These are phyloP conservation scores for Cyberlindnera veronae DNA, from an alignment of 805 yeast genomes.

Conservation along the genomic window DNA sequence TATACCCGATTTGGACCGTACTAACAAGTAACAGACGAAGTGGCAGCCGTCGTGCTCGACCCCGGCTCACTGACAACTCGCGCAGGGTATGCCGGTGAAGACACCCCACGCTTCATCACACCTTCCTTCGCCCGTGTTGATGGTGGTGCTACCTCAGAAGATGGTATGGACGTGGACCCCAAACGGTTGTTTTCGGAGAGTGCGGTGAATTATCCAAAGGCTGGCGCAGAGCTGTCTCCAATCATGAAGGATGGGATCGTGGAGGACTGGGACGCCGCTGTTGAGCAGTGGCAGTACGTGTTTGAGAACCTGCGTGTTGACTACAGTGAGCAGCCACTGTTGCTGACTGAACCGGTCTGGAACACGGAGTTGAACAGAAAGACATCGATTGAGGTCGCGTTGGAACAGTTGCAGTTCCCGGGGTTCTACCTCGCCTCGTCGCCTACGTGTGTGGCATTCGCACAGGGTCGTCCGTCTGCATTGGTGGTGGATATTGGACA, in stretches of 20 bases:
- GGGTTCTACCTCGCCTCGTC: constrained; percentile 78
- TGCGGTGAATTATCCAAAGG: constrained; percentile 48
- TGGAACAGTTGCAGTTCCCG: constrained; percentile 69
- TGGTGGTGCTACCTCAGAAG: too few relatives aligned
- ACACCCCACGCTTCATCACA: constrained; percentile 69
- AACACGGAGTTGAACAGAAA: constrained; percentile 62
- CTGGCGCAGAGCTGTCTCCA: constrained; percentile 49
- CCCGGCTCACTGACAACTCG: constrained; percentile 85
- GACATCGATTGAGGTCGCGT: constrained; percentile 65
- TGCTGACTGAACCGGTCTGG: constrained; percentile 89
- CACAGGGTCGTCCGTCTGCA: constrained; percentile 84
- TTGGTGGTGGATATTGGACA: constrained; percentile 85
- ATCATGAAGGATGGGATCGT: constrained; percentile 59
- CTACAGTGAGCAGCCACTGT: constrained; percentile 65
- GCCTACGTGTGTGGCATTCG: constrained; percentile 87
- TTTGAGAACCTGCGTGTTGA: constrained; percentile 52
- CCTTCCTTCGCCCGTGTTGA: constrained; percentile 63
- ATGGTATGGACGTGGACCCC: constrained; percentile 25
- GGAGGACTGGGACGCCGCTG: constrained; percentile 84
- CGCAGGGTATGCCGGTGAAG: constrained; percentile 91
- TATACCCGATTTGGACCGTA: constrained; percentile 6
- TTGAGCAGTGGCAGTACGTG: constrained; percentile 66
- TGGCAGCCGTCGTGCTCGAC: constrained; percentile 86
- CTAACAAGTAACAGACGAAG: constrained; percentile 53
- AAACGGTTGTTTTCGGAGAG: constrained; percentile 36